These are phyloP conservation scores for Clavispora santaluciae DNA, from an alignment of 805 yeast genomes.

Conservation along the genomic window DNA sequence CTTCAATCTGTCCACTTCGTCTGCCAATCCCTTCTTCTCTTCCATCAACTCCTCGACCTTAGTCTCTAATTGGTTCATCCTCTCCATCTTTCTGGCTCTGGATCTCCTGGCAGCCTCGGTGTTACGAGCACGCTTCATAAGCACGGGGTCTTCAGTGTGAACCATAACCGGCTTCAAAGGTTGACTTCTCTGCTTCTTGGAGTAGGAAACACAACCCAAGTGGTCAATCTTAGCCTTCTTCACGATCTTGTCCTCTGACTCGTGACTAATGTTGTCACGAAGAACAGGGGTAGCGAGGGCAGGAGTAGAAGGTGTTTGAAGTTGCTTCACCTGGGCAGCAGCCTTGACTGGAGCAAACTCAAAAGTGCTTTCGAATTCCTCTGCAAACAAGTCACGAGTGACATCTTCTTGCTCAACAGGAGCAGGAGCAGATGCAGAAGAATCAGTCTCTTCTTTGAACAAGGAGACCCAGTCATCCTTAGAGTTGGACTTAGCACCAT, in stretches of 20 bases:
- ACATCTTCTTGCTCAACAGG: slow-evolving; percentile 12
- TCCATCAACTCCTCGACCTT: slow-evolving; percentile 62
- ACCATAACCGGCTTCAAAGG: slow-evolving; percentile 69
- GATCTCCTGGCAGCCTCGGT: slow-evolving; percentile 98
- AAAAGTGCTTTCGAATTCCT: slow-evolving; percentile 16
- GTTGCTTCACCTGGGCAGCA: slow-evolving; percentile 23
- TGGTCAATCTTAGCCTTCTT: slow-evolving; percentile 49
- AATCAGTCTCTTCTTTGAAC: slow-evolving; percentile 31
- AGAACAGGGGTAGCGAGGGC: slow-evolving; percentile 12
- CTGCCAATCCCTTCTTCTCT: slow-evolving; percentile 55
- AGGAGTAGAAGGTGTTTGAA: slow-evolving; percentile 20
- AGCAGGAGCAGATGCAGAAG: slow-evolving; percentile 1
- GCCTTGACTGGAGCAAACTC: slow-evolving; percentile 13
- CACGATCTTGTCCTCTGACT: slow-evolving; percentile 1
- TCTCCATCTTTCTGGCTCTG: slow-evolving; percentile 85
- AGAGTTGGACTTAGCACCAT: slow-evolving; percentile 33
- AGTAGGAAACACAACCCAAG: slow-evolving; percentile 70
- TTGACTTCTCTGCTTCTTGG: slow-evolving; percentile 66
- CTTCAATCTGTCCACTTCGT: slow-evolving; percentile 60
- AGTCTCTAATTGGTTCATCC: slow-evolving; percentile 77
- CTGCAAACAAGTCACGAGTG: slow-evolving; percentile 19
- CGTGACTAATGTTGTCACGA: slow-evolving; percentile 1
- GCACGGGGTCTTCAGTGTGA: slow-evolving; percentile 54
- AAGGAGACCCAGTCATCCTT: slow-evolving; percentile 60
- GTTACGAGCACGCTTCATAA: slow-evolving; percentile 89